Conservation (phyloP, 169 alveolate species). For the Plasmodium reichenowi region DNA sequence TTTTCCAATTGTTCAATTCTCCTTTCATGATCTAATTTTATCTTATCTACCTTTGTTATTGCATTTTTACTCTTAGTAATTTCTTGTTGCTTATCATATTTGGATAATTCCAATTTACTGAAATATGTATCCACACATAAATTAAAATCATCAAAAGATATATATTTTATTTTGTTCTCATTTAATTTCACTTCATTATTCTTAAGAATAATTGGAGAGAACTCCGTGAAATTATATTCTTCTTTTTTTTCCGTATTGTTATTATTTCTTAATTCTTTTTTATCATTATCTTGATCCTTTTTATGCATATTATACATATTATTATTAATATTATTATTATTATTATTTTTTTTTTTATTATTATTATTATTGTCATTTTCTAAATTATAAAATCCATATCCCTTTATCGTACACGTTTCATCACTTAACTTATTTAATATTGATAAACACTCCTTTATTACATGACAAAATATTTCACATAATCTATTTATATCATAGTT, state of each 20-base stretch:
- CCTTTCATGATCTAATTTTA: slow-evolving; percentile 91
- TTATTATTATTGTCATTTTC: slow-evolving; percentile 17
- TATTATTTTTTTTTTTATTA: neutral
- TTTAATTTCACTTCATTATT: slow-evolving; percentile 35
- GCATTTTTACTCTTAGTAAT: slow-evolving; percentile 42
- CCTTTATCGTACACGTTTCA: slow-evolving; percentile 20
- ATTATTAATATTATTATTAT: slow-evolving; percentile 1
- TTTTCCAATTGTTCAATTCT: slow-evolving; percentile 83
- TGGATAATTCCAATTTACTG: slow-evolving; percentile 62
- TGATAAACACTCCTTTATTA: slow-evolving; percentile 33
- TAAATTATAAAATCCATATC: slow-evolving; percentile 44
- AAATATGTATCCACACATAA: slow-evolving; percentile 67
- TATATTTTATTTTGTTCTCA: slow-evolving; percentile 34
- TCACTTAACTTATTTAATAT: slow-evolving; percentile 35
- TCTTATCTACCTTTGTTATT: slow-evolving; percentile 88
- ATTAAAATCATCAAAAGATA: slow-evolving; percentile 47
- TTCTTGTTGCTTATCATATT: slow-evolving; percentile 73
- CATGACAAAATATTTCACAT: slow-evolving; percentile 20
- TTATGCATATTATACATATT: neutral
- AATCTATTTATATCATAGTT: slow-evolving; percentile 12
- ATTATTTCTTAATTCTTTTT: neutral
- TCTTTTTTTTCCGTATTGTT: slow-evolving; percentile 13
- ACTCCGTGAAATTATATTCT: slow-evolving; percentile 19
- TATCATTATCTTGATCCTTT: neutral
- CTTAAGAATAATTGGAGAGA: slow-evolving; percentile 40